Evolutionary conservation across 768 basidiomycete genomes (phyloP).

Genomic region (Roridomyces roridus): DNA sequence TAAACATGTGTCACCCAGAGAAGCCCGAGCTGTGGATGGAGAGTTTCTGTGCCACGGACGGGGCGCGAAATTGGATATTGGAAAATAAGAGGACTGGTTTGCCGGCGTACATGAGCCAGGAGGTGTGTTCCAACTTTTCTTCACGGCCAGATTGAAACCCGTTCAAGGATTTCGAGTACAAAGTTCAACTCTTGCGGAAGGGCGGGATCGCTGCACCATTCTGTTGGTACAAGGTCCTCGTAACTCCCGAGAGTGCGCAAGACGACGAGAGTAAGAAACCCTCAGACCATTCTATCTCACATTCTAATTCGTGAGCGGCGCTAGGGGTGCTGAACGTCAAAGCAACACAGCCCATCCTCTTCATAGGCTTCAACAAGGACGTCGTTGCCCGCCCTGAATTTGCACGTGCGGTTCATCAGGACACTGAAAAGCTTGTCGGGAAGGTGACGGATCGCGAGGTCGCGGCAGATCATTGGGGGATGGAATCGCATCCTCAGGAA

Average conservation of each 20-base stretch:
- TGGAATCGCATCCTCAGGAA: constrained; percentile 7
- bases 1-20: constrained; percentile 35
- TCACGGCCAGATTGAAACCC: constrained; percentile 32
- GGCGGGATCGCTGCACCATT: constrained; percentile 39
- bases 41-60: constrained; percentile 42
- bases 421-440: background rate
- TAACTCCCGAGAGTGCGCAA: constrained; percentile 30
- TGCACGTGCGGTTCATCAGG: background rate
- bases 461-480: constrained; percentile 11
- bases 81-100: constrained; percentile 32
- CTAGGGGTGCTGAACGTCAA: background rate
- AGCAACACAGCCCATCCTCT: constrained; percentile 11
- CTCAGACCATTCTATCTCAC: background rate
- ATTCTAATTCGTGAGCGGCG: background rate
- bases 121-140: constrained; percentile 27
- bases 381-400: background rate
- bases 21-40: constrained; percentile 43
- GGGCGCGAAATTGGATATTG: constrained; percentile 41
- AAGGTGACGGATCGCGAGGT: constrained; percentile 8
- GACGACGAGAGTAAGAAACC: constrained; percentile 40
- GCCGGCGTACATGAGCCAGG: constrained; percentile 36
- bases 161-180: constrained; percentile 6
- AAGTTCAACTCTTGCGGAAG: constrained; percentile 19
- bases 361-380: constrained; percentile 10
- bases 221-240: constrained; percentile 41